These are phyloP conservation scores for Oxyria digyna DNA, from an alignment of 148 eudicot species.

Conservation along the genomic window DNA sequence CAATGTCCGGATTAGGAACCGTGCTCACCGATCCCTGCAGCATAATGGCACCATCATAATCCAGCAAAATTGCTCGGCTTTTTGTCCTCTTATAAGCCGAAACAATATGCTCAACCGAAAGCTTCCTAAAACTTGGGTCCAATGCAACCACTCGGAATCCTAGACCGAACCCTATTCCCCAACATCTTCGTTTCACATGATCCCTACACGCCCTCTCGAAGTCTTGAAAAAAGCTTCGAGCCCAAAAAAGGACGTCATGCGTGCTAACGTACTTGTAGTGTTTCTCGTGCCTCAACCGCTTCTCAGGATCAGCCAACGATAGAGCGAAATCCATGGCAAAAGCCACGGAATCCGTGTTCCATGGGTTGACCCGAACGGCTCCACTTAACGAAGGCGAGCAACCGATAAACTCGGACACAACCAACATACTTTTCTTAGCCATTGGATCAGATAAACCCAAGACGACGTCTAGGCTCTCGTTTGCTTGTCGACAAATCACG, in stretches of 20 bases:
- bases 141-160: constrained; percentile 71
- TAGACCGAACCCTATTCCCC: constrained; percentile 84
- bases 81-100: constrained; percentile 69
- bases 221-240: constrained; percentile 70
- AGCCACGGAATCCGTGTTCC: constrained; percentile 71
- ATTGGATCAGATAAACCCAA: constrained; percentile 33
- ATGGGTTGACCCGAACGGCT: constrained; percentile 76
- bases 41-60: constrained; percentile 73
- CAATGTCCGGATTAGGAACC: constrained; percentile 43
- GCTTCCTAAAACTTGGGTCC: constrained; percentile 71
- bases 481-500: constrained; percentile 62
- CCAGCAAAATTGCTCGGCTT: constrained; percentile 64
- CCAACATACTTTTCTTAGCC: constrained; percentile 79
- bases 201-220: constrained; percentile 74
- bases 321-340: constrained; percentile 74
- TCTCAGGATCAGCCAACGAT: constrained; percentile 44
- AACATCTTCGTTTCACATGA: constrained; percentile 58
- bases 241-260: constrained; percentile 84
- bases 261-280: constrained; percentile 75
- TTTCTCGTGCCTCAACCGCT: constrained; percentile 72
- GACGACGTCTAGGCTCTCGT: constrained; percentile 33
- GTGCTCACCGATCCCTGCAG: constrained; percentile 39
- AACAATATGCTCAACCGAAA: constrained; percentile 71
- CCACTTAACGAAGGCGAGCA: constrained; percentile 94
- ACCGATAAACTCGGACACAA: constrained; percentile 79